Conservation (phyloP, 306 rosid species). For the Abrus precatorius region DNA sequence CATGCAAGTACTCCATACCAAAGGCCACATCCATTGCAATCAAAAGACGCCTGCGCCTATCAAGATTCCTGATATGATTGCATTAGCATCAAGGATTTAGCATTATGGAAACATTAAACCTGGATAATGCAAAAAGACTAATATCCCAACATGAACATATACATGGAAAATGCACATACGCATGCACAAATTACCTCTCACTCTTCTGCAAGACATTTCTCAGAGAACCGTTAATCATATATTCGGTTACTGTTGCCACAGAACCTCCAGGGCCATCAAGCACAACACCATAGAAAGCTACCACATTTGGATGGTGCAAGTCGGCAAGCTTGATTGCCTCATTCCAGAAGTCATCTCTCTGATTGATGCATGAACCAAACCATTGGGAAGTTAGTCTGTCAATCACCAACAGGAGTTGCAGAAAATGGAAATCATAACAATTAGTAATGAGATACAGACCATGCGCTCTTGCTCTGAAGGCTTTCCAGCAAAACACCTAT, state of each 20-base stretch:
- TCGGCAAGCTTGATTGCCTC: conserved; percentile 97
- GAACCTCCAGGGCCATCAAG: conserved; percentile 92
- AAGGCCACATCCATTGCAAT: conserved; percentile 91
- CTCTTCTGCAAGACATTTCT: conserved; percentile 84
- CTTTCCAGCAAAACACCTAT: conserved; percentile 87
- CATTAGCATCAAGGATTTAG: conserved; percentile 29
- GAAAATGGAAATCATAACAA: conserved; percentile 31
- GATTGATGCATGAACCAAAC: conserved; percentile 46
- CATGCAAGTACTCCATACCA: conserved; percentile 90
- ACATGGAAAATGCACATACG: neutral
- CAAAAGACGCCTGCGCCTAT: conserved; percentile 79
- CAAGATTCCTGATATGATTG: conserved; percentile 70
- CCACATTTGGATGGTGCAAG: conserved; percentile 95
- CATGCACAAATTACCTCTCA: conserved; percentile 66
- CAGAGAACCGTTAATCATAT: conserved; percentile 90
- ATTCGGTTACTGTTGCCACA: conserved; percentile 96
- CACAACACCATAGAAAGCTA: conserved; percentile 93
- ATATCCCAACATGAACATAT: neutral
- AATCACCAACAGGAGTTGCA: conserved; percentile 17
- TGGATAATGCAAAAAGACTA: conserved; percentile 31
- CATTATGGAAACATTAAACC: conserved; percentile 19
- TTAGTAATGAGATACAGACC: conserved; percentile 58
- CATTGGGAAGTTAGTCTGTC: conserved; percentile 13
- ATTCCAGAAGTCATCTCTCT: conserved; percentile 95
- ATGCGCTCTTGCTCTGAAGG: conserved; percentile 91